Conservation (phyloP, 306 rosid species). For the Dryas octopetala region DNA sequence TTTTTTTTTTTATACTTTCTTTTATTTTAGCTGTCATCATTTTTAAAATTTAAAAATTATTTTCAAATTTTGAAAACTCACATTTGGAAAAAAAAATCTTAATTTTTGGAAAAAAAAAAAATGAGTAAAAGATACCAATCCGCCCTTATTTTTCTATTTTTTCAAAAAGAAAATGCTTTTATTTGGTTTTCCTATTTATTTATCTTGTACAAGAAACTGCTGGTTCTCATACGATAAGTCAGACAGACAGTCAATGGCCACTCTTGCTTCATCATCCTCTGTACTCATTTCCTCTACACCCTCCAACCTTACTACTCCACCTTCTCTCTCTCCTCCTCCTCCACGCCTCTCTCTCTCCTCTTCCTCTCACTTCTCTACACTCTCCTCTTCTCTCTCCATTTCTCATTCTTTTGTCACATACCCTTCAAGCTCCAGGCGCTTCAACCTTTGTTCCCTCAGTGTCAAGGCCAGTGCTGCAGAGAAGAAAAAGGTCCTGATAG, state of each 20-base stretch:
- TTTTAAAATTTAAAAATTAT: too few species aligned
- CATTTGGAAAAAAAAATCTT: too few species aligned
- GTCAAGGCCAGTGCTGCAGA: slow-evolving; percentile 47
- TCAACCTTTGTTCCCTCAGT: slow-evolving; percentile 34
- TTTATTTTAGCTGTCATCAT: too few species aligned
- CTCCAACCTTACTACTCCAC: slow-evolving; percentile 42
- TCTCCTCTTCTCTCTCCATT: slow-evolving; percentile 49
- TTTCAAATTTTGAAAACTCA: too few species aligned
- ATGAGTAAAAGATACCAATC: too few species aligned
- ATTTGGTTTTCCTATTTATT: slow-evolving; percentile 3
- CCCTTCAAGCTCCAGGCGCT: slow-evolving; percentile 37
- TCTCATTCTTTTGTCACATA: slow-evolving; percentile 36
- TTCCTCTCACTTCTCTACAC: slow-evolving; percentile 34
- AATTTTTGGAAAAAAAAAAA: background rate
- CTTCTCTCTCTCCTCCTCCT: slow-evolving; percentile 42
- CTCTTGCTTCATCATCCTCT: slow-evolving; percentile 61
- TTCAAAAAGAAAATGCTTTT: background rate
- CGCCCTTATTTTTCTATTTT: too few species aligned
- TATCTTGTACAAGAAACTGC: slow-evolving; percentile 35
- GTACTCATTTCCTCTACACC: slow-evolving; percentile 48
- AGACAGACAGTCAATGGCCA: slow-evolving; percentile 60
- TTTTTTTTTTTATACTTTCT: too few species aligned
- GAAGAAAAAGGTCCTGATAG: slow-evolving; percentile 79
- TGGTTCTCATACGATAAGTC: slow-evolving; percentile 47
- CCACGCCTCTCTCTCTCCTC: slow-evolving; percentile 53